Percentiles rank a stretch among this genome's conserved stretches.
phyloP scores from a whole-genome alignment of 192 early-diverging fungal species.

The Lunasporangiospora selenospora region DNA sequence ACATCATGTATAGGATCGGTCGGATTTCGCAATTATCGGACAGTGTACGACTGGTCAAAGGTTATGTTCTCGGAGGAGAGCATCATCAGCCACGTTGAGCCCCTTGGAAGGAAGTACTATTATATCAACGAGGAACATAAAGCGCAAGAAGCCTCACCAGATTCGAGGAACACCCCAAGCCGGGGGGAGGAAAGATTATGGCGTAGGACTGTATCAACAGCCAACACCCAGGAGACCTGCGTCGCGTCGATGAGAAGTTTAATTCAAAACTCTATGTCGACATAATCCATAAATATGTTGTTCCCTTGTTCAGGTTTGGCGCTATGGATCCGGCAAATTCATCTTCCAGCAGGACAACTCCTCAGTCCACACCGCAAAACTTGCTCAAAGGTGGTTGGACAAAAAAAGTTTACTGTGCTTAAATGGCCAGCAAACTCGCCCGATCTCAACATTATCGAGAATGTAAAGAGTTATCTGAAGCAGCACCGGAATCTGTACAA shows the following conservation, averaged over 20 bases:
- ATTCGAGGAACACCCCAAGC: background rate
- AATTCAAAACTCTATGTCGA: constrained; percentile 8
- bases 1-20: background rate
- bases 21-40: constrained; percentile 1
- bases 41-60: constrained; percentile 1
- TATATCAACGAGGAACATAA: background rate
- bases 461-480: too few relatives aligned
- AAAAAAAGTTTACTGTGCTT: background rate
- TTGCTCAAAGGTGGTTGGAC: background rate
- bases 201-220: constrained; percentile 10
- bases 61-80: constrained; percentile 20
- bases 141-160: background rate
- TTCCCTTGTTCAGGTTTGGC: background rate
- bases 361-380: constrained; percentile 2
- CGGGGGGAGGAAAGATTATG: constrained; percentile 16
- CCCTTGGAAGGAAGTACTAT: constrained; percentile 1
- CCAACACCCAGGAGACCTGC: background rate
- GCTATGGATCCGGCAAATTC: constrained; percentile 2
- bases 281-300: constrained; percentile 2
- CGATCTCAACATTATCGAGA: constrained; percentile 11
- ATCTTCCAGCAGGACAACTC: constrained; percentile 25
- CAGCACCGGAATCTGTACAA: too few relatives aligned
- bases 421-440: constrained; percentile 12
- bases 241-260: constrained; percentile 1
- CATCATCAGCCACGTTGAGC: background rate